Percentiles rank a stretch among this genome's conserved stretches.
phyloP scores from a whole-genome alignment of 192 early-diverging fungal genomes.

The Coemansia sp. region DNA sequence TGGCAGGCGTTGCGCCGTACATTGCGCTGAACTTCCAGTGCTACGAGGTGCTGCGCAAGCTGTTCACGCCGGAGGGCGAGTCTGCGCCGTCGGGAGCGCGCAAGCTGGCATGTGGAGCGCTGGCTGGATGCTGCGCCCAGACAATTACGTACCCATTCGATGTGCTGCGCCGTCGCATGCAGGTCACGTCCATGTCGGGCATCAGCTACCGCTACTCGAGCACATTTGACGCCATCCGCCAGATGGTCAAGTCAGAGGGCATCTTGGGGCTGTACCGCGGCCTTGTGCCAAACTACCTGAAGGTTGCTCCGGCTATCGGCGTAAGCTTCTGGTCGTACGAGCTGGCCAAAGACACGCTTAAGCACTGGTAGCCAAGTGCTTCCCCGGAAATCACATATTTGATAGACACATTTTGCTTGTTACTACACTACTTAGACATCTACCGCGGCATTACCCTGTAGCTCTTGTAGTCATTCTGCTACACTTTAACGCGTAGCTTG shows the following conservation, averaged over 20 bases:
- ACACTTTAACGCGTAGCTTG: constrained; percentile 15
- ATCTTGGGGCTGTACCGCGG: constrained; percentile 71
- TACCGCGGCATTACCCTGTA: not conserved
- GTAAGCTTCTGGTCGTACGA: constrained; percentile 84
- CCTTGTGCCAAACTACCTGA: constrained; percentile 79
- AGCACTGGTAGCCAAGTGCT: constrained; percentile 36
- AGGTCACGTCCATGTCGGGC: constrained; percentile 70
- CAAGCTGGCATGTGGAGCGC: constrained; percentile 71
- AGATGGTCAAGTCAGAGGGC: constrained; percentile 69
- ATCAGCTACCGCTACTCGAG: constrained; percentile 70
- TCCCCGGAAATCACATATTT: not conserved
- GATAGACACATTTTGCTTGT: constrained; percentile 7
- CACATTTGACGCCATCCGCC: constrained; percentile 67
- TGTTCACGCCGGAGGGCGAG: constrained; percentile 64
- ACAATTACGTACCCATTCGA: constrained; percentile 81
- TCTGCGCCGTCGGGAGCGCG: constrained; percentile 58
- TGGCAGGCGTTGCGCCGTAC: constrained; percentile 76
- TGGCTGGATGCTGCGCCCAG: constrained; percentile 78
- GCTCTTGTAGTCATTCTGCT: not conserved
- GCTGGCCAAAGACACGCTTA: constrained; percentile 67
- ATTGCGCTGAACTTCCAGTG: constrained; percentile 81
- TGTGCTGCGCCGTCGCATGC: constrained; percentile 75
- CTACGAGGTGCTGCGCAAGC: constrained; percentile 73
- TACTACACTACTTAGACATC: constrained; percentile 1
- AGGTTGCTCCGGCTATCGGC: constrained; percentile 81